Conservation (phyloP, 1,139 yeast genomes). For the Saccharomyces uvarum region DNA sequence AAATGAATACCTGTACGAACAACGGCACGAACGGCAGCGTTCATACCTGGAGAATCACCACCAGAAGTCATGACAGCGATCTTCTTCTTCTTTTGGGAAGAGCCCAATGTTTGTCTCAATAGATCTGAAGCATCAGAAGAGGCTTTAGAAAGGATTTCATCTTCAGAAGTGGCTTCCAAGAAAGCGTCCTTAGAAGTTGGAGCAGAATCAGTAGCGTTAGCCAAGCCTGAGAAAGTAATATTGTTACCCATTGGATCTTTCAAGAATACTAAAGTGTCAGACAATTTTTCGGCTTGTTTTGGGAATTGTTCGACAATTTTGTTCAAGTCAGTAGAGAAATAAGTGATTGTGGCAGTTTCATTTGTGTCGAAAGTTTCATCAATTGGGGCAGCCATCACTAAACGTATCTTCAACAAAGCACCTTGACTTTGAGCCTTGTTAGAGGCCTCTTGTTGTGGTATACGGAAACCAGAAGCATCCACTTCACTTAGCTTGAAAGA, state of each 20-base stretch:
- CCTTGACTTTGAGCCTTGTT: slow-evolving; percentile 41
- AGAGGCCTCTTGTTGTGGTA: slow-evolving; percentile 52
- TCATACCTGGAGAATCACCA: slow-evolving; percentile 86
- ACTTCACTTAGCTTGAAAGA: slow-evolving; percentile 52
- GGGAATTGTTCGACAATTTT: slow-evolving; percentile 35
- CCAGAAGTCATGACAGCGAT: slow-evolving; percentile 84
- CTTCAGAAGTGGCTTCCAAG: slow-evolving; percentile 10
- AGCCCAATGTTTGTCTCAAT: slow-evolving; percentile 17
- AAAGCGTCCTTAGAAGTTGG: slow-evolving; percentile 34
- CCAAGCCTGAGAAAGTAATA: slow-evolving; percentile 39
- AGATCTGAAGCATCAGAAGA: slow-evolving; percentile 12
- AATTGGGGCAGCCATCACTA: slow-evolving; percentile 36
- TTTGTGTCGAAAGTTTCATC: slow-evolving; percentile 31
- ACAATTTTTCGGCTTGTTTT: slow-evolving; percentile 22
- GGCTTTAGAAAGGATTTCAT: slow-evolving; percentile 24
- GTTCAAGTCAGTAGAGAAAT: slow-evolving; percentile 46
- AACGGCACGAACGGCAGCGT: slow-evolving; percentile 73
- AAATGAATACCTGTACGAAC: slow-evolving; percentile 65
- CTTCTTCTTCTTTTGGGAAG: slow-evolving; percentile 37
- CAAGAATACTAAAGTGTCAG: slow-evolving; percentile 30
- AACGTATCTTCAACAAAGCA: slow-evolving; percentile 56
- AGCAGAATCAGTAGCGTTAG: slow-evolving; percentile 29
- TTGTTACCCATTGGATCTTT: slow-evolving; percentile 54
- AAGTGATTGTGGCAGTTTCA: slow-evolving; percentile 31
- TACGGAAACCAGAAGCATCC: slow-evolving; percentile 40